Conservation (phyloP, 2,329 filamentous ascomycete genomes). For the Fusarium nodosum region DNA sequence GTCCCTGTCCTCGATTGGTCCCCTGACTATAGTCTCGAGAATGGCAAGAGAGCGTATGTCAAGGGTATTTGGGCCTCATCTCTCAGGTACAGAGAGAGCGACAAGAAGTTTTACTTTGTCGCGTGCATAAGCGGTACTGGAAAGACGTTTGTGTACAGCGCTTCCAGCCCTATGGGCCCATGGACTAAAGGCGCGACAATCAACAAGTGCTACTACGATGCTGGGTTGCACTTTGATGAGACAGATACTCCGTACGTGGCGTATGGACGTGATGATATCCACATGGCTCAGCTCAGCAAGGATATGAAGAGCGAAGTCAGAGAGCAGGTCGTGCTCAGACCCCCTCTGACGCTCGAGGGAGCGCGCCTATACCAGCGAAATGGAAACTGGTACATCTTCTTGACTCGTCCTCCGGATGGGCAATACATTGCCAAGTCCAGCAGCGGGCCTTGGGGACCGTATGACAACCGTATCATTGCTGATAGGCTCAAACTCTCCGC, state of each 20-base stretch:
- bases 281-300: constrained; percentile 63
- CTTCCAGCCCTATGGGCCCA: constrained; percentile 56
- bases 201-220: constrained; percentile 70
- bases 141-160: constrained; percentile 68
- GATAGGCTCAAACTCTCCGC: constrained; percentile 55
- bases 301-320: constrained; percentile 50
- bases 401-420: constrained; percentile 59
- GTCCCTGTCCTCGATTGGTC: constrained; percentile 48
- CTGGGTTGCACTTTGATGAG: constrained; percentile 66
- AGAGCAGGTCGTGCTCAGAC: constrained; percentile 14
- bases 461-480: constrained; percentile 60
- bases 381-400: constrained; percentile 67
- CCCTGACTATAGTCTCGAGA: constrained; percentile 49
- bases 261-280: constrained; percentile 63
- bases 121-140: constrained; percentile 57
- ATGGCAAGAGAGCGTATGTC: constrained; percentile 61
- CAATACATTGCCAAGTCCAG: constrained; percentile 63
- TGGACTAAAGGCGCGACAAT: constrained; percentile 59
- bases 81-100: constrained; percentile 27
- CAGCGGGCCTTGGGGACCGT: constrained; percentile 63
- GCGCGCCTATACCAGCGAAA: constrained; percentile 68
- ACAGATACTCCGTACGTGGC: constrained; percentile 70
- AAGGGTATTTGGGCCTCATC: constrained; percentile 68
- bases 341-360: constrained; percentile 59
- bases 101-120: constrained; percentile 36